These are phyloP conservation scores for Trypanosoma boissoni DNA, from an alignment of 208 protist genomes.

Conservation along the genomic window DNA sequence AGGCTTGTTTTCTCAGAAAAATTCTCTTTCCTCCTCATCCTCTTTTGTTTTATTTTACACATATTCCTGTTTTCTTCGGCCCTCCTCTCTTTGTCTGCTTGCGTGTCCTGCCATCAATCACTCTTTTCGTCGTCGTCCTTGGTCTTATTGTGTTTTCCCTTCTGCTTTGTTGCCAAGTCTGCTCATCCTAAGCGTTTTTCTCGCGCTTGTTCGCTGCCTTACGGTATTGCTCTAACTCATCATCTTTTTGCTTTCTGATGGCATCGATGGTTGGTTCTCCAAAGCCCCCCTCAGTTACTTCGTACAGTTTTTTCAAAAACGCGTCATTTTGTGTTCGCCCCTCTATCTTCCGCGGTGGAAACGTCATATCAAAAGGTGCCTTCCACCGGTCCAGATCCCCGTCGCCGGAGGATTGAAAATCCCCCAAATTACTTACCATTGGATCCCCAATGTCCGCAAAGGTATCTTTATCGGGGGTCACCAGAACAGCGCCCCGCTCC, in stretches of 20 bases:
- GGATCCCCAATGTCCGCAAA: conserved; percentile 85
- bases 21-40: too few relatives aligned
- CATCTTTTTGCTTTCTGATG: conserved; percentile 84
- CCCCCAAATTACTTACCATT: conserved; percentile 22
- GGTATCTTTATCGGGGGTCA: conserved; percentile 73
- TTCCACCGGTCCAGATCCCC: conserved; percentile 82
- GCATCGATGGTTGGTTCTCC: conserved; percentile 79
- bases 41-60: too few relatives aligned
- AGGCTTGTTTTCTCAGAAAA: too few relatives aligned
- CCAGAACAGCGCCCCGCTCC: conserved; percentile 58
- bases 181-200: conserved; percentile 20
- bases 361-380: conserved; percentile 66
- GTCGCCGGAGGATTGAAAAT: conserved; percentile 55
- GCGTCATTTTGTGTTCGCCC: conserved; percentile 47
- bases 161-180: background rate
- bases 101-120: background rate
- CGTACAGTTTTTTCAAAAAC: conserved; percentile 69
- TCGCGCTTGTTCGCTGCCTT: conserved; percentile 34
- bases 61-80: too few relatives aligned
- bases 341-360: conserved; percentile 42
- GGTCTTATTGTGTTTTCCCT: background rate
- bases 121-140: background rate
- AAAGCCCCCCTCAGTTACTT: conserved; percentile 59
- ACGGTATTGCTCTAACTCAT: conserved; percentile 84
- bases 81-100: too few relatives aligned